Percentiles rank a stretch among this genome's conserved stretches.
Evolutionary conservation across 768 basidiomycete species (phyloP).

Genomic region (Tylopilus balloui): DNA sequence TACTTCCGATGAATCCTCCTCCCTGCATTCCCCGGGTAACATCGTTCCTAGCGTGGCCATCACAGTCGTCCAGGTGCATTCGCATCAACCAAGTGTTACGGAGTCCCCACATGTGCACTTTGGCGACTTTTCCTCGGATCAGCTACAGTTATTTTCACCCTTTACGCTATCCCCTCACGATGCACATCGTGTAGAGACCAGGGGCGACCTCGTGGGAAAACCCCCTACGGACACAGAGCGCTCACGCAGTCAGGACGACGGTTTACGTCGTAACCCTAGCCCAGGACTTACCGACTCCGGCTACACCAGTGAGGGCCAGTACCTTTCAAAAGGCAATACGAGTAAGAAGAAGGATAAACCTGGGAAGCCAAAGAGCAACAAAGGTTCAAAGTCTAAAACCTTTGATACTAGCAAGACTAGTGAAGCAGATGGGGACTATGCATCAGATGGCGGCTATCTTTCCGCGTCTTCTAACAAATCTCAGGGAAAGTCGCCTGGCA

Average conservation of each 20-base stretch:
- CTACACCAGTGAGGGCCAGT: constrained; percentile 31
- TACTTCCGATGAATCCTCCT: constrained; percentile 40
- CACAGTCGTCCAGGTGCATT: constrained; percentile 19
- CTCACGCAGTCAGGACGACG: constrained; percentile 23
- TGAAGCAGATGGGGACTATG: constrained; percentile 22
- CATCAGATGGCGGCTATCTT: constrained; percentile 31
- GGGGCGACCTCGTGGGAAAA: neutral
- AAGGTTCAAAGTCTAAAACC: constrained; percentile 15
- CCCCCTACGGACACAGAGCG: constrained; percentile 11
- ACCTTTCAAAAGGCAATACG: constrained; percentile 25
- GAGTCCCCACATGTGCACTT: constrained; percentile 31
- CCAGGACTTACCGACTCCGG: constrained; percentile 19
- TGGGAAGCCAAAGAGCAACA: constrained; percentile 17
- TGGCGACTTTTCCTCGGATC: constrained; percentile 29
- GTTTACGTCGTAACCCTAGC: constrained; percentile 11
- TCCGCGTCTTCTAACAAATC: constrained; percentile 34
- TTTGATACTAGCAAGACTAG: constrained; percentile 14
- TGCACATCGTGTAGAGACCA: neutral
- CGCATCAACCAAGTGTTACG: constrained; percentile 26
- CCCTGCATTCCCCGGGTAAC: constrained; percentile 27
- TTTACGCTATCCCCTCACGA: constrained; percentile 12
- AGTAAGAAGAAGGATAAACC: constrained; percentile 19
- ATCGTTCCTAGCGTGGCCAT: constrained; percentile 14
- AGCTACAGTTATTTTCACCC: constrained; percentile 27
- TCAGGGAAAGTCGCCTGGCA: constrained; percentile 26